Base-by-base conservation (phyloP, 2,329 filamentous ascomycete species). In the Knufia petricola region DNA sequence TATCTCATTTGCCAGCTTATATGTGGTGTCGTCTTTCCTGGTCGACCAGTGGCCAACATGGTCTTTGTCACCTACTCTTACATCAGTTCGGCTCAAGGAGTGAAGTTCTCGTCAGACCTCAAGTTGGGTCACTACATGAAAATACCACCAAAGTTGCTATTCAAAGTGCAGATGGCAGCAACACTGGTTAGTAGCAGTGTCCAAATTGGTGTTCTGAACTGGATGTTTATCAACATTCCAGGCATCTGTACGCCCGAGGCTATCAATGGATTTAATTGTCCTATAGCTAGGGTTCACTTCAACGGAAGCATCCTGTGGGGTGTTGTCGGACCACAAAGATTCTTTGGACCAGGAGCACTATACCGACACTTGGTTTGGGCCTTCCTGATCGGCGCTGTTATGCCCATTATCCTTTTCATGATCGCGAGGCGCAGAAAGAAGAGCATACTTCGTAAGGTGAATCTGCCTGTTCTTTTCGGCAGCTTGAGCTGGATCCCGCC, bases 41-140 rank as follows among this genome's bases (percentile, higher is more conserved):
- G 87, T 23, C 82, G 84, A 1, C 87, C 87, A 1, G 85, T 94
- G 9, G 87, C 87, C 44, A 92, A 94, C 65, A 94, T 94, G 87
- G 85, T 94, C 30, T 94, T 94, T 59, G 86, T 90, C 41, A 92
- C 86, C 0, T 94, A 92, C 63, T 87, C 86, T 53, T 94, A 92
- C 66, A 92, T 92, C 61, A 88, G 85, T 3, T 89, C 85, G 0
- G 85, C 86, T 0, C 87, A 94, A 67, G 87, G 87, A 23, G 84
- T 94, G 64, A 92, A 94, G 62, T 94, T 94, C 62, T 84, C 85
- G 1, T 82, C 85, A 1, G 87, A 94, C 63, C 74, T 94, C 44
- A 94, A 94, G 65, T 76, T 94, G 0, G 87, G 64, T 6, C 65
- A 68, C 48, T 79, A 79, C 61, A 70, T 77, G 64, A 79, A 79